Percentiles rank a stretch among this genome's conserved stretches.
Evolutionary conservation across 768 basidiomycete species (phyloP).

Genomic region (Tricholoma matsutake): DNA sequence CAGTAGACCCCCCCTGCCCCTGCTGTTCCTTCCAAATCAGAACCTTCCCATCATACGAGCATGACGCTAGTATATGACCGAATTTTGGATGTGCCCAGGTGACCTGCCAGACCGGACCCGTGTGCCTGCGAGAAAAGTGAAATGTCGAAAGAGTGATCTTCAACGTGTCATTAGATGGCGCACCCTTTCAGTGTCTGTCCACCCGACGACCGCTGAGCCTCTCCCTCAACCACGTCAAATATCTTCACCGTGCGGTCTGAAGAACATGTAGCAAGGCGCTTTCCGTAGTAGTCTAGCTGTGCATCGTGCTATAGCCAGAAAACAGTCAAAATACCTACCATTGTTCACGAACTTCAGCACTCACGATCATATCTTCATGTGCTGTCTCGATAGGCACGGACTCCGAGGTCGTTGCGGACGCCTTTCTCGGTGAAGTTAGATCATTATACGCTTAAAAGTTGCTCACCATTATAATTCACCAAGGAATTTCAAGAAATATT

Average conservation of each 20-base stretch:
- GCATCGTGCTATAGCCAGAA: slow-evolving; percentile 79
- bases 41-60: slow-evolving; percentile 97
- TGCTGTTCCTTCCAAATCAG: slow-evolving; percentile 96
- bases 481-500: neutral
- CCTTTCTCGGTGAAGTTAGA: slow-evolving; percentile 25
- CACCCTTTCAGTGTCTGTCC: slow-evolving; percentile 84
- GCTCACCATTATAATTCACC: slow-evolving; percentile 4
- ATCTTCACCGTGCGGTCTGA: slow-evolving; percentile 94
- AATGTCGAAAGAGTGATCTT: slow-evolving; percentile 4
- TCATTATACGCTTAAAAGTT: neutral
- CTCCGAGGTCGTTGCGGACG: slow-evolving; percentile 55
- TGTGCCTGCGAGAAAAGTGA: slow-evolving; percentile 57
- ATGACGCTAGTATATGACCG: slow-evolving; percentile 95
- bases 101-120: slow-evolving; percentile 97
- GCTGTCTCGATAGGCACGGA: slow-evolving; percentile 89
- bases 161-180: slow-evolving; percentile 15
- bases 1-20: slow-evolving; percentile 50
- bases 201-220: slow-evolving; percentile 55
- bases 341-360: slow-evolving; percentile 24
- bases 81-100: slow-evolving; percentile 99
- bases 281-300: slow-evolving; percentile 96
- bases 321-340: slow-evolving; percentile 4
- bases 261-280: slow-evolving; percentile 94
- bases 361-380: slow-evolving; percentile 98
- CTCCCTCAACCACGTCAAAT: slow-evolving; percentile 91